Base-by-base conservation (phyloP, 2,329 filamentous ascomycete genomes). In the Pseudogymnoascus sp. region DNA sequence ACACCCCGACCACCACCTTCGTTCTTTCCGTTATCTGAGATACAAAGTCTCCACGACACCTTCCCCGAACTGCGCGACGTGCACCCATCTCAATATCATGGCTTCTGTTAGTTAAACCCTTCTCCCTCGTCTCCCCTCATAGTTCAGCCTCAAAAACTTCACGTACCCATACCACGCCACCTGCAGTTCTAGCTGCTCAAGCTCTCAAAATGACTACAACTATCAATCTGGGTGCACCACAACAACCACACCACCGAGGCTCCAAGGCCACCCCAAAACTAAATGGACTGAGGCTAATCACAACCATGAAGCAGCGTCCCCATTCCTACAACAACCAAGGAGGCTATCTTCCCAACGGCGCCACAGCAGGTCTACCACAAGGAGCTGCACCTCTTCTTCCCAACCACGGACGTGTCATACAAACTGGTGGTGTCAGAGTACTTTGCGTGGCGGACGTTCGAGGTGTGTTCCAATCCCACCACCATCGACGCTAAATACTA, bases 401-500 rank as follows among this genome's bases (percentile, higher is more conserved):
- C 61, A 87, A 87, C 73, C 84, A 87, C 72, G 85, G 85, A 63
- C 82, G 85, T 65, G 73, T 88, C 65, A 78, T 88, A 69, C 83
- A 88, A 72, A 83, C 79, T 60, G 85, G 85, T 16, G 83, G 84
- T 39, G 81, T 86, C 64, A 79, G 86, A 74, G 81, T 89, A 60
- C 79, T 89, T 60, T 89, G 86, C 73, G 84, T 89, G 72, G 86
- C 86, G 65, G 86, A 89, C 74, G 86, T 89, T 70, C 81, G 86
- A 83, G 86, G 86, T 88, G 76, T 67, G 76, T 67, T 61, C 58
- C 61, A 41, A 63, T 41, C 30, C 38, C 43, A 18, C 18, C 35
- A 50, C 12, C 18, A 28, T 35, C 59, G 54, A 39, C 50, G 39
- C 25, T n/a, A 28, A 22, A 62, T 60, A 62, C 68, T 72, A 64